phyloP scores from a whole-genome alignment of 179 eudicot genomes.

The Beta lomatogona region DNA sequence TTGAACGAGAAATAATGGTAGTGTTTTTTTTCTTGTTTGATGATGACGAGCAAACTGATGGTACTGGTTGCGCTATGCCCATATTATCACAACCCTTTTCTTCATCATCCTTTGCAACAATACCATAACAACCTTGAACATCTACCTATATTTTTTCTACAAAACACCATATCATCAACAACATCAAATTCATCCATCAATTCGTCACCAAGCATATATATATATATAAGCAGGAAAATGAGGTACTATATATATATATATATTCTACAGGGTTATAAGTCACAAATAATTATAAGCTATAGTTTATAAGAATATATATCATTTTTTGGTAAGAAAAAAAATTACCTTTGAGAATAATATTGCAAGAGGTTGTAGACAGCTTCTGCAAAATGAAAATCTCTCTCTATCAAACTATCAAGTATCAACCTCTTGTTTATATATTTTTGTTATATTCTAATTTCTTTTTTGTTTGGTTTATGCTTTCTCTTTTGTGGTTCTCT shows the following conservation, averaged over 20 bases:
- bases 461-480: neutral
- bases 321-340: no score
- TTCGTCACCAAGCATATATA: neutral
- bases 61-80: conserved; percentile 42
- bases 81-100: conserved; percentile 29
- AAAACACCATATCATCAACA: neutral
- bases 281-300: no score
- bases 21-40: neutral
- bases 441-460: neutral
- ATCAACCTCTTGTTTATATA: no score
- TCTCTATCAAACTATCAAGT: no score
- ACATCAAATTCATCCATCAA: neutral
- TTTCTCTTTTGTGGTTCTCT: conserved; percentile 26
- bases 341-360: neutral
- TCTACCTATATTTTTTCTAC: neutral
- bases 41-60: conserved; percentile 3
- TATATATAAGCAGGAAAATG: neutral
- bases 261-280: no score
- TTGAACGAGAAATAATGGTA: neutral
- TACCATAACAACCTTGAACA: neutral
- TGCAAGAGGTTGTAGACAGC: neutral
- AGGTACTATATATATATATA: no score
- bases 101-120: conserved; percentile 24
- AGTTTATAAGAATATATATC: no score
- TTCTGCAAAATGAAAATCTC: no score